Base-by-base conservation (phyloP, 306 rosid species). In the Begonia loranthoides region DNA sequence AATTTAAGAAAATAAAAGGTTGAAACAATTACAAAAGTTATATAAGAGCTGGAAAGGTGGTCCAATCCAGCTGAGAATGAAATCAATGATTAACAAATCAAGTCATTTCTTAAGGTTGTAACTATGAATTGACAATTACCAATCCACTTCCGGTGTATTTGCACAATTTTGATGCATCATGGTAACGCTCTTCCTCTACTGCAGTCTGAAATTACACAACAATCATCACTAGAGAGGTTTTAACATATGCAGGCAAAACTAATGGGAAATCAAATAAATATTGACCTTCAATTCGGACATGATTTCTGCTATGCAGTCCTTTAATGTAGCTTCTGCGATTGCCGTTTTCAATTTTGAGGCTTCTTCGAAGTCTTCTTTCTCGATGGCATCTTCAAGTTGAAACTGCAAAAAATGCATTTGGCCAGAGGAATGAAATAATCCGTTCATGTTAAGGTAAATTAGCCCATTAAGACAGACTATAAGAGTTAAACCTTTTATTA, bases 341-440 rank as follows among this genome's bases (percentile, higher is more conserved):
- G 73, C 76, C 72, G 63, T 70, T 66, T 92, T 92, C 70, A 92
- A 58, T 64, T 80, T 86, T 9, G 71, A 68, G 21, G 99, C 99
- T 73, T 87, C 99, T 49, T 76, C 75, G 54, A 86, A 92, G 55
- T 92, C 96, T 66, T 92, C 84, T 60, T 83, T 92, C 72, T 87
- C 96, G 64, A 92, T 70, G 19, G 99, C 94, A 63, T 92, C 99
- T 67, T 92, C 99, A 36, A 92, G 94, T 83, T 87, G 94, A 76
- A 92, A 86, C 99, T 92, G 69, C 43, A 15, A 55, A 40, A 19
- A 22, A 58, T 9, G 41, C 49, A 52, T 51, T 49, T 49, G 51
- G 48, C 13, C 16, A 66, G 62, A 38, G 10, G 17, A 61, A 46
- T 52, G 3, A 17, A 13, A 45, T 41, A 47, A 13, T 47, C 17